Evolutionary conservation across 2,329 filamentous ascomycete species (phyloP), one percentile per base, ranked within the genome.

Genomic region (Sclerotinia trifoliorum): DNA sequence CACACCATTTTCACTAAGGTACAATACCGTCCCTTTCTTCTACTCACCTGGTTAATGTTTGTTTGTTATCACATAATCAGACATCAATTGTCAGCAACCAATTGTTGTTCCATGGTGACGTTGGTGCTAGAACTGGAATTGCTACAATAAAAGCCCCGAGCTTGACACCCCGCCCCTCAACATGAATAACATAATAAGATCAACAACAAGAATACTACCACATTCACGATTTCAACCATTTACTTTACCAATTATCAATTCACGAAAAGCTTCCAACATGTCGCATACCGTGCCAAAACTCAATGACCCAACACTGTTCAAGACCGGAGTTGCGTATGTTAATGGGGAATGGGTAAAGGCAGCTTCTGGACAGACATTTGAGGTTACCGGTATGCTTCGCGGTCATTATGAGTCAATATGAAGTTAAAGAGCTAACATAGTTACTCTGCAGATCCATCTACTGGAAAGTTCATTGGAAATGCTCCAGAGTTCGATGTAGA

Each of bases 331-430:
- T 81, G 73, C 88, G 76, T 97, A 94, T 78, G 89, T 98, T 77
- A 94, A 99, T 78, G 95, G 95, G 76, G 86, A 96, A 85, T 99
- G 94, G 92, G 86, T 96, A 71, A 85, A 86, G 74, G 92, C 94
- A 74, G 87, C 88, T 76, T 96, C 93, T 0, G 92, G 93, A 77
- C 89, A 96, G 85, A 97, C 93, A 57, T 99, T 98, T 79, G 89
- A 95, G 78, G 92, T 97, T 70, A 84, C 86, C 72, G 90, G 88
- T 90, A 80, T 29, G 29, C 44, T 56, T 58, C 13, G 46, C 26
- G n/a, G 10, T 24, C 13, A 51, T 39, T 2, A 51, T 26, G 29
- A 39, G 8, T 54, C 24, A n/a, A 66, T 70, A 15, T n/a, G 26
- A 63, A 51, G 24, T 11, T 60, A 57, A 46, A 24, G 39, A 26